A percentile compares a stretch with the other conserved stretches of the same genome.
phyloP scores from a whole-genome alignment of 75 land plant genomes.

The Azolla pinnata region DNA sequence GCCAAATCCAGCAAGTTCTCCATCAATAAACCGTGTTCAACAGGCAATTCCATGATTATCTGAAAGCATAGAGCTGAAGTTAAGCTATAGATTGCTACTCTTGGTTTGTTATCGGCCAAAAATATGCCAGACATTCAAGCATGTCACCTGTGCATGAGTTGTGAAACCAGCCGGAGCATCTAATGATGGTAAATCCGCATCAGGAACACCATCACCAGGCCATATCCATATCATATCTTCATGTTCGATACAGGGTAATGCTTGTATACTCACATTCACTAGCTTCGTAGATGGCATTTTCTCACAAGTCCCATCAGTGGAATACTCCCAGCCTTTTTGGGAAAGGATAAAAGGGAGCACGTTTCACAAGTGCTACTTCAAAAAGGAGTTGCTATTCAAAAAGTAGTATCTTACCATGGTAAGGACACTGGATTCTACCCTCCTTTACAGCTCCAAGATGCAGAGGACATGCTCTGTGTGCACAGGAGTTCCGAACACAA shows the following conservation, averaged over 20 bases:
- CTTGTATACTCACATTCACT: conserved; percentile 49
- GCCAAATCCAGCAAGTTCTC: conserved; percentile 95
- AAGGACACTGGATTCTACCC: conserved; percentile 89
- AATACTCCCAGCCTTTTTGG: conserved; percentile 94
- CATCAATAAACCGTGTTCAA: conserved; percentile 88
- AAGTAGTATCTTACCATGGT: conserved; percentile 91
- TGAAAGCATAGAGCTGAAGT: too few relatives aligned
- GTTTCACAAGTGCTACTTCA: too few relatives aligned
- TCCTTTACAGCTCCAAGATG: conserved; percentile 83
- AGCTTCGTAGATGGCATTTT: conserved; percentile 90
- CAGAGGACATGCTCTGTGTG: conserved; percentile 95
- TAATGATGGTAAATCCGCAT: conserved; percentile 58
- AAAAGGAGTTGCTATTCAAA: too few relatives aligned
- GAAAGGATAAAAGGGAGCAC: too few relatives aligned
- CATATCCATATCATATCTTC: conserved; percentile 98
- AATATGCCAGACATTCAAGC: too few relatives aligned
- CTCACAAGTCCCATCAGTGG: conserved; percentile 82
- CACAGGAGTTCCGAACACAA: conserved; percentile 86
- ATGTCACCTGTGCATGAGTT: conserved; percentile 93
- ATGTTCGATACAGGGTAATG: conserved; percentile 81
- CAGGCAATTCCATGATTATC: conserved; percentile 88
- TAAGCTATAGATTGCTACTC: too few relatives aligned
- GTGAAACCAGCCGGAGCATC: conserved; percentile 67
- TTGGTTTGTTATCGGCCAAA: too few relatives aligned
- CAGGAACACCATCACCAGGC: conserved; percentile 85